Base-by-base conservation (phyloP, 108 stramenopile species). In the Nannochloropsis salina region DNA sequence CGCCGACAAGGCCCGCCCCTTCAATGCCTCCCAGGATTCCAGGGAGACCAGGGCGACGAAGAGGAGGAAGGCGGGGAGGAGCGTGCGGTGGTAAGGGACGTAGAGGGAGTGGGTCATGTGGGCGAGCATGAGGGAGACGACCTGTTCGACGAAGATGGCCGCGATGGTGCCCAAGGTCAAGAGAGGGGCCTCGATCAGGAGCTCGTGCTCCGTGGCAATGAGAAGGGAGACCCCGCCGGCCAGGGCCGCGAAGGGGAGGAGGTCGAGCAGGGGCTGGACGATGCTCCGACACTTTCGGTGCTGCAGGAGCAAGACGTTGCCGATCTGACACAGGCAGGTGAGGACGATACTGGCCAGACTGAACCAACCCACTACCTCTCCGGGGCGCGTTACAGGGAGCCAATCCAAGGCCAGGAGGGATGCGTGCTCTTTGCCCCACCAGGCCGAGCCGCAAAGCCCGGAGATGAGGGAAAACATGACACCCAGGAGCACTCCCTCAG, bases 401-500 rank as follows among this genome's bases (percentile, higher is more conserved):
- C 61, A 74, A 4, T 74, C 61, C 61, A 74, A n/a, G 61, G 61
- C 61, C n/a, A 74, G 8, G 0, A 74, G 61, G 61, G n/a, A 74
- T 6, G 15, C 8, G n/a, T 74, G 3, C n/a, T 74, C 81, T 40
- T 81, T 41, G 12, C 20, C 20, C 43, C 40, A 86, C 81, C 31
- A 45, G 6, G 82, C 44, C 44, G 86, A 44, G 10, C 86, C 86
- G 15, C 44, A n/a, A 22, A 45, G 20, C n/a, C 22, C 44, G n/a
- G 86, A 8, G n/a, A 31, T 5, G 44, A 84, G 41, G 44, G 82
- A 86, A 42, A 83, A 20, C 5, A 21, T 80, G 82, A 86, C 42
- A 11, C 80, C 9, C 15, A 84, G 8, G 18, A 89, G 44, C 85
- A 91, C 87, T 42, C 90, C 90, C 45, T 91, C 90, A 11, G 90